These are phyloP conservation scores for Colletotrichum sp. DNA, from an alignment of 2,329 filamentous ascomycete genomes.

Conservation along the genomic window DNA sequence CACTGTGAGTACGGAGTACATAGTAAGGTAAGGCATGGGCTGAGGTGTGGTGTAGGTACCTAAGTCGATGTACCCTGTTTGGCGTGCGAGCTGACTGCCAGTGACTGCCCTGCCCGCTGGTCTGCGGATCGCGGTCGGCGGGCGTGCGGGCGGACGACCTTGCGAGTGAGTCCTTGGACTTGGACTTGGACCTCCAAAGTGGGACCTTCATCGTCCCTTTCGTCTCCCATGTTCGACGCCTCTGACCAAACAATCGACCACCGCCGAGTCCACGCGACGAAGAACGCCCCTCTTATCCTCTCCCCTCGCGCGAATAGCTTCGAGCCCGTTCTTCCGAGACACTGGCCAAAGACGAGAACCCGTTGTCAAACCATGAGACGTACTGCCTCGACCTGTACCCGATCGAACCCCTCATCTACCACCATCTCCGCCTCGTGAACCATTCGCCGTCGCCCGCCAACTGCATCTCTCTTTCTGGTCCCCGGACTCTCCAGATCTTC, in stretches of 20 bases:
- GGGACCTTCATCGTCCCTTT: neutral
- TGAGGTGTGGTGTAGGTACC: neutral
- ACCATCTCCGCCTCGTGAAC: neutral
- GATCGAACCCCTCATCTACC: neutral
- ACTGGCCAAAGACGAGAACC: neutral
- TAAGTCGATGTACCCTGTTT: neutral
- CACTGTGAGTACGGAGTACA: neutral
- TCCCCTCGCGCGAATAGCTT: slow-evolving; percentile 9
- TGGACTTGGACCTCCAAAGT: neutral
- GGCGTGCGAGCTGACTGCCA: neutral
- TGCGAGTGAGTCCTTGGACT: neutral
- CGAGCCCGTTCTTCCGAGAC: neutral
- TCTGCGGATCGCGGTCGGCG: neutral
- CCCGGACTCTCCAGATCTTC: neutral
- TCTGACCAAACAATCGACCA: neutral
- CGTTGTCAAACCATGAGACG: slow-evolving; percentile 7
- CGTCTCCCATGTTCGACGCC: slow-evolving; percentile 4
- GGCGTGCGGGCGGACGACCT: neutral
- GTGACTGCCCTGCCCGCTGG: neutral
- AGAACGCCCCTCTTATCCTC: neutral
- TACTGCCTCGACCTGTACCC: neutral
- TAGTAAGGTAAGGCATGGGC: neutral
- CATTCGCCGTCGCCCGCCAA: neutral
- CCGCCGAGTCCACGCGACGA: slow-evolving; percentile 13
- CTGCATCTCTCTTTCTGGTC: neutral